Conservation (phyloP, 2,329 filamentous ascomycete species). For the Parascedosporium putredinis region DNA sequence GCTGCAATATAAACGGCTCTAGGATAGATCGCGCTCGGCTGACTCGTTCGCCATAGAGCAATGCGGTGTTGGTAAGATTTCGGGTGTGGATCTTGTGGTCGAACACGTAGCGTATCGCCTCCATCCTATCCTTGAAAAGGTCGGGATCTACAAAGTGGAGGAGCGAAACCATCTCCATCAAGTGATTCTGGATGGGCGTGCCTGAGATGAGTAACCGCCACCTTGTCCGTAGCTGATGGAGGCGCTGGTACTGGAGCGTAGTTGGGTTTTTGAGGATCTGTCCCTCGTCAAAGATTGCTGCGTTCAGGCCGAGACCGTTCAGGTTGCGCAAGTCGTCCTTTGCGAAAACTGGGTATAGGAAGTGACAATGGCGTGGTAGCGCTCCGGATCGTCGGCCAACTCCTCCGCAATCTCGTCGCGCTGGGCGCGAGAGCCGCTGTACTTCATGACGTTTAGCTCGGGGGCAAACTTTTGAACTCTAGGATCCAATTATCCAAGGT, state of each 20-base stretch:
- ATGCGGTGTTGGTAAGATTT: slow-evolving; percentile 67
- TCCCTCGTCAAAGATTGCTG: slow-evolving; percentile 81
- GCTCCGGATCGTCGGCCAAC: slow-evolving; percentile 51
- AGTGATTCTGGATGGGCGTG: slow-evolving; percentile 88
- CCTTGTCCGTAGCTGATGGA: slow-evolving; percentile 66
- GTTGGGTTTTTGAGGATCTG: slow-evolving; percentile 85
- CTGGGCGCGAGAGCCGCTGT: slow-evolving; percentile 54
- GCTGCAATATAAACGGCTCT: slow-evolving; percentile 85
- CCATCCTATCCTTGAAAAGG: slow-evolving; percentile 61
- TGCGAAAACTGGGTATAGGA: slow-evolving; percentile 50
- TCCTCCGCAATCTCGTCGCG: slow-evolving; percentile 57
- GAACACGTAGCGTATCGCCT: slow-evolving; percentile 79
- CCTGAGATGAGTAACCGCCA: slow-evolving; percentile 78
- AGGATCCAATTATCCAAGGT: slow-evolving; percentile 93
- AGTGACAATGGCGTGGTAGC: slow-evolving; percentile 53
- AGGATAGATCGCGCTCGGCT: slow-evolving; percentile 82
- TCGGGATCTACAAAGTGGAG: slow-evolving; percentile 88
- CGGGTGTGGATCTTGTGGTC: slow-evolving; percentile 81
- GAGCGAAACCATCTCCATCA: slow-evolving; percentile 82
- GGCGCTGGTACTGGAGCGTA: slow-evolving; percentile 68
- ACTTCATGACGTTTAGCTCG: slow-evolving; percentile 60
- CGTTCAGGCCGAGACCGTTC: slow-evolving; percentile 36
- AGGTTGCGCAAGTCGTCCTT: slow-evolving; percentile 40
- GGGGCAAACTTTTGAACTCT: slow-evolving; percentile 87
- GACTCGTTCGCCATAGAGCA: slow-evolving; percentile 81